phyloP scores from a whole-genome alignment of 805 yeast species.

The Lipomyces orientalis region DNA sequence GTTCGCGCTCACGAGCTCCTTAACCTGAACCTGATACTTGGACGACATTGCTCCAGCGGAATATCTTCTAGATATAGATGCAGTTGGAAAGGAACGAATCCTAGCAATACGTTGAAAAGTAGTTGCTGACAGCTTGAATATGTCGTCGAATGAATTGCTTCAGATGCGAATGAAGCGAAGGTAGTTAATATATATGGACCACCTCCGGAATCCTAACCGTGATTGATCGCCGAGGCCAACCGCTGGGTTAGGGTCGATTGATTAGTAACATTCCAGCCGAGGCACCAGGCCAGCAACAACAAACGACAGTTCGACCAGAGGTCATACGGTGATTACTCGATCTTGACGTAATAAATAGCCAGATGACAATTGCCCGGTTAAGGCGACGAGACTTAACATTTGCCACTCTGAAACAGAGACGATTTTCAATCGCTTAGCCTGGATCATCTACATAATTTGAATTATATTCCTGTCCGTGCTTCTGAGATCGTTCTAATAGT shows the following conservation, averaged over 20 bases:
- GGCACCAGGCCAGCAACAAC: no score
- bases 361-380: neutral
- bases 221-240: no score
- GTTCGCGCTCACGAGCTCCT: constrained; percentile 65
- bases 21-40: constrained; percentile 45
- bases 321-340: neutral
- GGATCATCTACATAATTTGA: no score
- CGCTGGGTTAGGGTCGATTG: no score
- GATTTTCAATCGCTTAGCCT: no score
- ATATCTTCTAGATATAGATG: neutral
- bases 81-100: constrained; percentile 13
- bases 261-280: no score
- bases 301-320: no score
- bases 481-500: no score
- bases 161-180: neutral
- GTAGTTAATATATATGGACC: neutral
- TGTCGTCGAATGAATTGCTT: neutral
- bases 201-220: no score
- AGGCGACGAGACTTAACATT: neutral
- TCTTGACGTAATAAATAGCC: neutral
- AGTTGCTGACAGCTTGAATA: constrained; percentile 11
- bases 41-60: constrained; percentile 28
- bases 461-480: no score
- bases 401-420: neutral
- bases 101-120: neutral